Base-by-base conservation (phyloP, 1,139 yeast genomes). In the Debaryomyces sp. region DNA sequence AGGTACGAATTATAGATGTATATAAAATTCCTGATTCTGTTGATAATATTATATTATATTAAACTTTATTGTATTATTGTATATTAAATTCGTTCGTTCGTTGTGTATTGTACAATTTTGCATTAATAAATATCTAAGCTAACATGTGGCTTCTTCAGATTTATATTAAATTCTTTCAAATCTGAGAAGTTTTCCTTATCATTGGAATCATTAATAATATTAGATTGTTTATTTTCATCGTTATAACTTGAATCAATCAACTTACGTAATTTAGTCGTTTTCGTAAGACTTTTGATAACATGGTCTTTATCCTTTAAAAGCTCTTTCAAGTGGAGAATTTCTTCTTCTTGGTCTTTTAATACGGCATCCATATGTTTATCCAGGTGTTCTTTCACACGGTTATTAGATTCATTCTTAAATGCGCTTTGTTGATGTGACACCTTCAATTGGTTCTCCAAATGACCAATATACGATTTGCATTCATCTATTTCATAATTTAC, bases 281-380 rank as follows among this genome's bases (percentile, higher is more conserved):
- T 80, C 39, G 85, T 82, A 43, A 91, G 71, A 8, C 95, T 91
- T 53, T 81, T 81, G 48, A 91, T 89, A 53, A 91, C 84, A 45
- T 85, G 85, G 57, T 90, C 96, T 63, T 90, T 91, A 56, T 77
- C 82, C 47, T 79, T 77, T 45, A 89, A 66, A 44, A 80, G 74
- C 51, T 82, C 87, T 58, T 79, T 79, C 57, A 91, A 71, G 48
- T 84, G 89, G 44, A 71, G 63, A 9, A 90, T 81, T 62, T 89
- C 96, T 46, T 84, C 91, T 52, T 81, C 85, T 56, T 87, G 86
- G 37, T 85, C 91, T 50, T 75, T 75, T 50, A 85, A 54, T 2
- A 66, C 53, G 10, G 63, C 57, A 23, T 65, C 66, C 27, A 51
- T 44, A 15, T 58, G 61, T 30, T 58, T 57, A 12, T 54, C 57